A percentile compares a stretch with the other conserved stretches of the same genome.
Conservation (phyloP, 345 rosid species). For the Raphanus raphanistrum region DNA sequence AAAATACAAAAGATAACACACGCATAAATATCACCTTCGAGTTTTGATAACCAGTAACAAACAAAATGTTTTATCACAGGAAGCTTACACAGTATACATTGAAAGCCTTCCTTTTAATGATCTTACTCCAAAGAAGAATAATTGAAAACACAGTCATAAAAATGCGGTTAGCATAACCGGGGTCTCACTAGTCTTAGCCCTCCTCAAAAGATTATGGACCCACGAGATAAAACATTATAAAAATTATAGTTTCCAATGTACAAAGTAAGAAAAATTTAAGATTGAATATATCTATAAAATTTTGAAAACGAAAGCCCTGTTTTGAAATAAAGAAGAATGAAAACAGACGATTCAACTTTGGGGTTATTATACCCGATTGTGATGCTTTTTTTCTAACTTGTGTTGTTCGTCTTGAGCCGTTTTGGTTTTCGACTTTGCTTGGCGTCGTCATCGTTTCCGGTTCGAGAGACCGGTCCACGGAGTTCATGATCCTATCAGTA, state of each 20-base stretch:
- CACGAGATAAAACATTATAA: conserved; percentile 15
- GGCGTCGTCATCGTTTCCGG: conserved; percentile 31
- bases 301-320: neutral
- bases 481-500: conserved; percentile 22
- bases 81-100: conserved; percentile 21
- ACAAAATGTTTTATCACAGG: neutral
- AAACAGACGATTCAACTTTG: conserved; percentile 22
- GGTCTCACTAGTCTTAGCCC: conserved; percentile 32
- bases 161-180: conserved; percentile 39
- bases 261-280: conserved; percentile 10
- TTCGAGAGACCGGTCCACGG: conserved; percentile 22
- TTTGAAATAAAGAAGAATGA: conserved; percentile 6
- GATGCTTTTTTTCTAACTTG: neutral
- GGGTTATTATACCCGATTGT: conserved; percentile 22
- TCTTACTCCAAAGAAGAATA: neutral
- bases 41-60: neutral
- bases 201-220: conserved; percentile 32
- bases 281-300: conserved; percentile 29
- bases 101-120: conserved; percentile 9
- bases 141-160: conserved; percentile 17
- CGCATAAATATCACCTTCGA: neutral
- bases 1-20: neutral
- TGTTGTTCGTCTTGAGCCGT: conserved; percentile 35
- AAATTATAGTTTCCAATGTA: conserved; percentile 26
- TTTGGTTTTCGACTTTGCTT: conserved; percentile 39